Evolutionary conservation across 2,329 filamentous ascomycete species (phyloP), one percentile per base, ranked within the genome.

Genomic region (Aureobasidium namibiae): DNA sequence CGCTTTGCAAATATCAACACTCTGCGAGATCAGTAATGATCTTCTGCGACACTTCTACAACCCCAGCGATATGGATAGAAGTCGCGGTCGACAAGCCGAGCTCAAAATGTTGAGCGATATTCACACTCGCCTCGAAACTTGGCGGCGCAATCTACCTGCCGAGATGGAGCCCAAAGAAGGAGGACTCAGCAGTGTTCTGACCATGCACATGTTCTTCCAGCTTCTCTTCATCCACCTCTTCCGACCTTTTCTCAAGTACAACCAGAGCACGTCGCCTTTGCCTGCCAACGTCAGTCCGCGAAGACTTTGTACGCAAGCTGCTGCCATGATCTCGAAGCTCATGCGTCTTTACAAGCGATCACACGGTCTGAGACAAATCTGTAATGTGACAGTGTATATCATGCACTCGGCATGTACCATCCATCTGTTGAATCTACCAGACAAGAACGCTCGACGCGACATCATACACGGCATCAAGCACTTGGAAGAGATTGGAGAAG

Each of bases 201-300:
- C 87, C 31, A 87, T 88, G 85, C 92, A 97, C 76, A 97, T 97
- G 92, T 96, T 97, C 74, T 96, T 92, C 72, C 92, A 97, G 68
- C 81, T 97, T 0, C 85, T 96, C 48, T 95, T 95, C 69, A 95
- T 97, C 61, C 92, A 97, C 68, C 84, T 97, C 4, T 97, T 96
- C 77, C 85, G 92, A 5, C 92, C 94, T 0, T 97, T 97, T 69
- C 80, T 97, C 53, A 96, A 94, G 72, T 97, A 96, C 69, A 87
- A 84, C 3, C 90, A 88, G 50, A 77, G 83, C 7, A 86, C 85
- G 1, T 96, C 92, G 0, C 92, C 91, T 0, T 80, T 96, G 1
- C 92, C 92, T 3, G 76, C 85, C 1, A 90, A 95, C 67, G 89
- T 96, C 18, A 96, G 92, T 8, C 92, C 94, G 0, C 85, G 92